Evolutionary conservation across 2,329 filamentous ascomycete species (phyloP).

Genomic region (Colletotrichum tanaceti): DNA sequence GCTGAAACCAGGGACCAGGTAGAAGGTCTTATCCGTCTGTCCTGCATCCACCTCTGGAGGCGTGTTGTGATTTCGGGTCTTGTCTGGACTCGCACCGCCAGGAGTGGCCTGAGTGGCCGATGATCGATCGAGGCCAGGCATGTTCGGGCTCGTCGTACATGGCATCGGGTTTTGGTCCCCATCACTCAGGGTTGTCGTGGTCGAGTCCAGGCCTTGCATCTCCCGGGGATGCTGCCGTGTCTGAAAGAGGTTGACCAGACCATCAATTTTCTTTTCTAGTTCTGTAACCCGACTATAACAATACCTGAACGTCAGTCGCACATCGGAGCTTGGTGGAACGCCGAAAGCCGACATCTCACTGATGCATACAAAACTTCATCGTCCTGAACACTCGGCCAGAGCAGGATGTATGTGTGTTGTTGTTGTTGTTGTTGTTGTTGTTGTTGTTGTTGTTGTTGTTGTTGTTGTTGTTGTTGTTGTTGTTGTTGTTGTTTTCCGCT

Average conservation of each 20-base stretch:
- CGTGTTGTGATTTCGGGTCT: not conserved
- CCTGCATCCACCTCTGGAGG: not conserved
- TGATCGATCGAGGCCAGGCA: not conserved
- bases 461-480: too few relatives aligned
- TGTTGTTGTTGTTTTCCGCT: too few relatives aligned
- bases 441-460: too few relatives aligned
- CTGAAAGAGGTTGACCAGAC: slow-evolving; percentile 52
- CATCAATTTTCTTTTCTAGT: slow-evolving; percentile 55
- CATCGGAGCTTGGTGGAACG: not conserved
- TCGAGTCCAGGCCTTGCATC: not conserved
- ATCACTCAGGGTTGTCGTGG: not conserved
- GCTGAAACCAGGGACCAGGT: slow-evolving; percentile 51
- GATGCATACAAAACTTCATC: too few relatives aligned
- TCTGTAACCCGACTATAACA: slow-evolving; percentile 54
- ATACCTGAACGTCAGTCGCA: not conserved
- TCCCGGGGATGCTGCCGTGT: slow-evolving; percentile 43
- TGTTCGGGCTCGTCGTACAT: not conserved
- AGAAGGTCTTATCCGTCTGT: not conserved
- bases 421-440: too few relatives aligned
- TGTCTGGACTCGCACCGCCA: not conserved
- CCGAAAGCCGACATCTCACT: too few relatives aligned
- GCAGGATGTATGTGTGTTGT: too few relatives aligned
- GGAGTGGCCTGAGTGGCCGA: not conserved
- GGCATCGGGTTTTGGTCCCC: not conserved
- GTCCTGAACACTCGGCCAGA: too few relatives aligned